Evolutionary conservation across 371 early-diverging fungal species (phyloP), one percentile per base, ranked within the genome.

Genomic region (Encephalitozoon intestinalis): DNA sequence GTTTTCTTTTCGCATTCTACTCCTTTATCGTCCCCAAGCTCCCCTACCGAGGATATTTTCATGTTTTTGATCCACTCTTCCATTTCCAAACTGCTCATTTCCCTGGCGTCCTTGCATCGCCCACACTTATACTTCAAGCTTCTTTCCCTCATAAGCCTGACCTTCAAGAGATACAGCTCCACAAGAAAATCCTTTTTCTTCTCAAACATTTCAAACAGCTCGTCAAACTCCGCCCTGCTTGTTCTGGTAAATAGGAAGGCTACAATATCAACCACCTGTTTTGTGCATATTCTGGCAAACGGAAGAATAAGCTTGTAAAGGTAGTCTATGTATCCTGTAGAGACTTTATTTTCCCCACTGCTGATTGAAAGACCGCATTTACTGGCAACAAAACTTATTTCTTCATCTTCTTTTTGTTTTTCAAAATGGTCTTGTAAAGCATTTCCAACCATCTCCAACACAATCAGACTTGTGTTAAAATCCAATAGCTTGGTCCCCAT

Each of bases 251-350:
- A 79, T 4, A 75, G 46, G 52, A 52, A 79, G 5, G 63, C 46
- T 23, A 79, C 43, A 25, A 79, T 30, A 75, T 79, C 79, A 34
- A 79, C 76, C 12, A 73, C 52, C 63, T 69, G 58, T 44, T 79
- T 79, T 26, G 46, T 25, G 50, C 40, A 69, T 1, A 44, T 12
- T n/a, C 40, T 46, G 11, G 75, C 26, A 18, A 75, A 40, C 15
- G 79, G 79, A 28, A 44, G 18, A 11, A 71, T 26, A 71, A 52
- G 31, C 6, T 51, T 67, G 26, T 49, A 21, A 44, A 70, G 25
- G 31, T 52, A 72, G 9, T 63, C 52, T 15, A n/a, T 15, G 8
- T 26, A 40, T 31, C 18, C 23, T 31, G 5, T 28, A 26, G 30
- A 25, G 15, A 4, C n/a, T 1, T 51, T 21, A 11, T 15, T 23